Base-by-base conservation (phyloP, 192 early-diverging fungal species). In the Mortierella claussenii region DNA sequence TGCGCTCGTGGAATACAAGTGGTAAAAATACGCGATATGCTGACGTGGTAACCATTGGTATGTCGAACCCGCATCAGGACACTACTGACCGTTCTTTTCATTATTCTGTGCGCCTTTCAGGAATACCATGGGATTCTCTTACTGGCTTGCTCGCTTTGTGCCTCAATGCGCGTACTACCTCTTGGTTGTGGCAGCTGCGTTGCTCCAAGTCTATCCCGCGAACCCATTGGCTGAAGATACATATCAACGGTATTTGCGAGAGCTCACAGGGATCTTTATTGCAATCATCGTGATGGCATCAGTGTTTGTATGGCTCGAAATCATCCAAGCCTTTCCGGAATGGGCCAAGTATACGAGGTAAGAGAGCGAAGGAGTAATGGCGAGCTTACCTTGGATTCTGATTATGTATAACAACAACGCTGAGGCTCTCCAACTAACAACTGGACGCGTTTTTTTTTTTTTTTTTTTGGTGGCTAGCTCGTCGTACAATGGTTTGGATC, bases 1-100 rank as follows among this genome's bases (percentile, higher is more conserved):
- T 15, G 67, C 67, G 2, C 23, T 69, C 20, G 58, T 69, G 2
- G 57, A 27, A 23, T 69, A 69, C 32, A 69, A 69, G 15, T 60
- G 67, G 67, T 69, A 55, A 36, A 37, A 18, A n/a, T n/a, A n/a
- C n/a, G n/a, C n/a, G n/a, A n/a, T n/a, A n/a, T 9, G 8, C 37
- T 40, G 7, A 40, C 37, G 37, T 40, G 7, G 37, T 40, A 10
- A 40, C 37, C 13, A 40, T 40, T 40, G 37, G n/a, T n/a, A n/a
- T n/a, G n/a, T n/a, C n/a, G n/a, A n/a, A n/a, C n/a, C n/a, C n/a
- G n/a, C n/a, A n/a, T n/a, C n/a, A n/a, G n/a, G n/a, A n/a, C n/a
- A n/a, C n/a, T n/a, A n/a, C n/a, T n/a, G n/a, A n/a, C n/a, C n/a
- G n/a, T n/a, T n/a, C n/a, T n/a, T n/a, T n/a, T n/a, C n/a, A n/a